Evolutionary conservation across 345 rosid genomes (phyloP).

Genomic region (Gossypium rotundifolium): DNA sequence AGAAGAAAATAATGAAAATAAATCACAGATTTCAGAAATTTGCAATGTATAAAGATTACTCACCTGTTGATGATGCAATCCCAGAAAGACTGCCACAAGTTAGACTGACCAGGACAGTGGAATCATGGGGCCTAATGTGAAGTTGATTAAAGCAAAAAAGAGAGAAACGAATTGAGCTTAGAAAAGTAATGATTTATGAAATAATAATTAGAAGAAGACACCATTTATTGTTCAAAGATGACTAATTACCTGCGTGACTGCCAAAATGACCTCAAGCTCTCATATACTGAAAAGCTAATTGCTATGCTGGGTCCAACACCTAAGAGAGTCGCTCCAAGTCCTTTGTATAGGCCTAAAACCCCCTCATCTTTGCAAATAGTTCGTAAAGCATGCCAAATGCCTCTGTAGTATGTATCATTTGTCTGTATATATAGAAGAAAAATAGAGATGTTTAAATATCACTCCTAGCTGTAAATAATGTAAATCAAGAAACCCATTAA

Average conservation of each 20-base stretch:
- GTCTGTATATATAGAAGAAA: constrained; percentile 44
- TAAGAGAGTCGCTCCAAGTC: constrained; percentile 88
- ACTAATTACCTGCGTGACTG: constrained; percentile 55
- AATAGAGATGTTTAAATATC: not conserved
- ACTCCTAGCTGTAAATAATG: no score
- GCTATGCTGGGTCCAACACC: constrained; percentile 95
- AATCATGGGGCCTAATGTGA: constrained; percentile 66
- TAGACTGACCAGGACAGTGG: constrained; percentile 59
- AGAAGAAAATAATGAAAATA: not conserved
- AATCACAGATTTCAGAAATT: not conserved
- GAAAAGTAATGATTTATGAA: not conserved
- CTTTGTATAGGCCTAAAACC: constrained; percentile 75
- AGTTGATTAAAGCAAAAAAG: not conserved
- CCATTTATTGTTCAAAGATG: not conserved
- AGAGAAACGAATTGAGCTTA: not conserved
- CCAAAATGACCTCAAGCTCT: constrained; percentile 81
- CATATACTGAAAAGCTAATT: constrained; percentile 83
- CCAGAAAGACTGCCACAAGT: constrained; percentile 98
- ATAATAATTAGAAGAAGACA: not conserved
- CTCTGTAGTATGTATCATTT: constrained; percentile 67
- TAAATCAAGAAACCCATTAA: no score
- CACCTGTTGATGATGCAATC: constrained; percentile 95
- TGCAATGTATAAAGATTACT: constrained; percentile 18
- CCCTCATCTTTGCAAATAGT: constrained; percentile 80
- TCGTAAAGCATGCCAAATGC: constrained; percentile 68